Base-by-base conservation (phyloP, 306 rosid genomes). In the Fagus crenata region DNA sequence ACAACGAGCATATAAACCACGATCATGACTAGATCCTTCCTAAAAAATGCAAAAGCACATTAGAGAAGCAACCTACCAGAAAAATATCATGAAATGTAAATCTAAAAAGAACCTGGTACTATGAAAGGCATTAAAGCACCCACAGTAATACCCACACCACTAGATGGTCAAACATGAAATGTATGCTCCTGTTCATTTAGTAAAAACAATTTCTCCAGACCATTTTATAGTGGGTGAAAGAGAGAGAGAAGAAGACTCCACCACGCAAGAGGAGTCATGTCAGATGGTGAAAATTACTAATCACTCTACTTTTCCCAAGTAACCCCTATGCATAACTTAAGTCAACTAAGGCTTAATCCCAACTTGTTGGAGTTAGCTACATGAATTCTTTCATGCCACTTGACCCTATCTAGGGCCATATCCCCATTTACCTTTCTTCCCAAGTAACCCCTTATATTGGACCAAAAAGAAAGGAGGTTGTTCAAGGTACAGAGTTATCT, bases 21-120 rank as follows among this genome's bases (percentile, higher is more conserved):
- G 95, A 82, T 90, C 97, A 82, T 95, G 87, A 82, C 92, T 89
- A 28, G 96, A 88, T 81, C 97, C 98, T 89, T 95, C 98, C 98
- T 95, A 86, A 58, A 72, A 84, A 78, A 78, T 79, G 79, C 40
- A 59, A 71, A 69, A 71, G 61, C 71, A 9, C 42, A 83, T 64
- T 61, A 80, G 73, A 71, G 65, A 78, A 75, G 71, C 28, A 77
- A 51, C n/a, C 65, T 49, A 76, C 67, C 63, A 80, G 78, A 75
- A 33, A 84, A 67, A 76, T 71, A 18, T 77, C 42, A 82, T 79
- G 51, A 65, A 72, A 63, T 80, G 39, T 49, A 32, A 51, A 71
- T 2, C 53, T 55, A 67, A 75, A 46, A 37, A 56, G 12, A 77
- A 51, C 59, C 39, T 36, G 6, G 13, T 51, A 51, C 12, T 12